Evolutionary conservation across 306 rosid species (phyloP).

Genomic region (Cucurbita pepo): DNA sequence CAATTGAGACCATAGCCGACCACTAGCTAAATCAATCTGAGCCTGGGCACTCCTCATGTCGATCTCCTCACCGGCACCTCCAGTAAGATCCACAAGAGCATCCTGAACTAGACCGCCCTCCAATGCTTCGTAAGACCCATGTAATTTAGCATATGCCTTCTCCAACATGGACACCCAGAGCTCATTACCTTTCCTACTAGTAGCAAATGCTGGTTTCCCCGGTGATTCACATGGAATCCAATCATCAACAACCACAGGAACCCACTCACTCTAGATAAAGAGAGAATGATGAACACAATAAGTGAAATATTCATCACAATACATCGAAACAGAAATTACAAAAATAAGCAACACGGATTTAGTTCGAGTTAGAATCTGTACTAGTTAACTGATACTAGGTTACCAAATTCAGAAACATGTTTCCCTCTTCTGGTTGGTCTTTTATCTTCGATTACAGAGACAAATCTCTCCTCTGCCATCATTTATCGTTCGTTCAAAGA

Average conservation of each 20-base stretch:
- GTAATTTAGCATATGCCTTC: conserved; percentile 99
- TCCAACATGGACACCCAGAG: conserved; percentile 97
- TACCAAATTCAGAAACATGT: background rate
- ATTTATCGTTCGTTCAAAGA: background rate
- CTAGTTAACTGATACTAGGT: background rate
- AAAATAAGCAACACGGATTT: background rate
- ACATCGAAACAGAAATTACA: background rate
- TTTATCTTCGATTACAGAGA: background rate
- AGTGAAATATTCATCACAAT: background rate
- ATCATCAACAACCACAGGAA: conserved; percentile 96
- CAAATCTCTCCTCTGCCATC: background rate
- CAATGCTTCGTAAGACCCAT: conserved; percentile 91
- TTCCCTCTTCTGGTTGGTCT: background rate
- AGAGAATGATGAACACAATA: background rate
- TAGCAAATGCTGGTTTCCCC: conserved; percentile 96
- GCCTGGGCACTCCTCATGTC: conserved; percentile 96
- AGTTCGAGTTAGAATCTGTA: background rate
- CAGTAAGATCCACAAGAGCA: conserved; percentile 98
- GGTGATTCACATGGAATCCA: conserved; percentile 96
- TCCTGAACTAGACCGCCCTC: conserved; percentile 99
- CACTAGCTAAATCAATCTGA: conserved; percentile 99
- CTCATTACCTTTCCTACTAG: conserved; percentile 82
- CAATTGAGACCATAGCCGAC: conserved; percentile 93
- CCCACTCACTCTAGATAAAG: conserved; percentile 80
- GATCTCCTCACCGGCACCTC: conserved; percentile 99